Evolutionary conservation across 371 early-diverging fungal genomes (phyloP).

Genomic region (Mortierella sp.): DNA sequence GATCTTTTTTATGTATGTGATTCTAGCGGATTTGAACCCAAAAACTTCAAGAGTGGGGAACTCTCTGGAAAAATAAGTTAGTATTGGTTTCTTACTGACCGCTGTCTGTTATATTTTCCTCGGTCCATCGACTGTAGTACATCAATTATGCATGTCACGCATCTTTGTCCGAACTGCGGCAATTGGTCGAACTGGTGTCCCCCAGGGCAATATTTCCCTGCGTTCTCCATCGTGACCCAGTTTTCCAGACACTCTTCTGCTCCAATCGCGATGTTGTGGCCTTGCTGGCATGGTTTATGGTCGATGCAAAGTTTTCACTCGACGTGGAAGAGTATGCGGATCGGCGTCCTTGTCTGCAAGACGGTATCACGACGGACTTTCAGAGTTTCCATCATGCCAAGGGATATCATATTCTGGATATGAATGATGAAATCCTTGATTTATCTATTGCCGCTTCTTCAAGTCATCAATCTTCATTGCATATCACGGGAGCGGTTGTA

Average conservation of each 20-base stretch:
- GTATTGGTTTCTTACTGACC: too few relatives aligned
- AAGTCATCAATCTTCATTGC: not conserved
- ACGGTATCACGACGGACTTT: slow-evolving; percentile 39
- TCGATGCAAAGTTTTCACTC: not conserved
- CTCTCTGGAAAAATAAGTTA: too few relatives aligned
- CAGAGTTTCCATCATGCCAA: slow-evolving; percentile 38
- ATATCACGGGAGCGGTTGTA: not conserved
- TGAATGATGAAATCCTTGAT: slow-evolving; percentile 16
- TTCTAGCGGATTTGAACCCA: too few relatives aligned
- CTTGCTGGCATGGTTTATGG: slow-evolving; percentile 18
- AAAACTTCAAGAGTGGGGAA: not conserved
- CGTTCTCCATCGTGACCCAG: slow-evolving; percentile 40
- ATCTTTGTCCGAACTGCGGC: slow-evolving; percentile 30
- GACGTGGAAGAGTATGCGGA: slow-evolving; percentile 11
- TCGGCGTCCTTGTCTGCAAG: slow-evolving; percentile 8
- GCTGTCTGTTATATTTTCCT: too few relatives aligned
- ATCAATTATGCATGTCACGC: slow-evolving; percentile 42
- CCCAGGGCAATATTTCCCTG: slow-evolving; percentile 40
- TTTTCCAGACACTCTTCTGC: slow-evolving; percentile 9
- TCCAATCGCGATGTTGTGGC: slow-evolving; percentile 25
- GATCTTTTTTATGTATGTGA: slow-evolving; percentile 30
- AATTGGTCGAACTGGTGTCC: slow-evolving; percentile 24
- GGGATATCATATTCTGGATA: slow-evolving; percentile 31
- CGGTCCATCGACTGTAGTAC: slow-evolving; percentile 14
- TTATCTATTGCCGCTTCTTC: not conserved